Base-by-base conservation (phyloP, 1,284 basidiomycete species). In the Kalmanozyma brasiliensis region DNA sequence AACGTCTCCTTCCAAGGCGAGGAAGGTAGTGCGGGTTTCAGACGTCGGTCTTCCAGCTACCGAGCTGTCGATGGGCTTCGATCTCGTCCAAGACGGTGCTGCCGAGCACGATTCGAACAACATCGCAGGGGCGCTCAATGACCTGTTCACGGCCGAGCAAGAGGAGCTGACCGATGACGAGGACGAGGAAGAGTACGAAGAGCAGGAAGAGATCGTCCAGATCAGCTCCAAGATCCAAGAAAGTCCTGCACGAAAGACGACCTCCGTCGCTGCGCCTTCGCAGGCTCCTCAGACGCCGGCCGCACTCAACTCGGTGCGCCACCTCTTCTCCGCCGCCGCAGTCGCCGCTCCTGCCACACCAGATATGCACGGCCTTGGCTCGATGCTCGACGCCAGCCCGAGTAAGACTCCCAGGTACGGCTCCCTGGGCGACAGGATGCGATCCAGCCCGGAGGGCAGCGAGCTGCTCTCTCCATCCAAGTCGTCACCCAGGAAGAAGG, bases 161-260 rank as follows among this genome's bases (percentile, higher is more conserved):
- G 59, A 58, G 17, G 53, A 71, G 26, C 38, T 56, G 6, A 71
- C 68, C n/a, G 68, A 71, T 36, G 65, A 68, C 19, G 65, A 68
- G 34, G 45, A 45, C 8, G 58, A 60, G n/a, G 51, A 55, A 3
- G 52, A 49, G 29, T 36, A 36, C 6, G 60, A 56, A 8, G 44
- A 64, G 34, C 46, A 69, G 20, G 66, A 62, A 7, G 55, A 69
- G 37, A 52, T 56, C 23, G 57, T 56, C 3, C 63, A 56, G 49
- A 49, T 56, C 51, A 52, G 23, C 51, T 44, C 52, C n/a, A 58
- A 48, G 29, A 19, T 10, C 10, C 48, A 45, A 14, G 30, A 55
- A 13, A 51, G 36, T 23, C 65, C 65, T 6, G 30, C 38, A 0
- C 44, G 55, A 22, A 33, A 11, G 17, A 20, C 16, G 8, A 29